phyloP scores from a whole-genome alignment of 306 rosid genomes.

The Luffa aegyptiaca region DNA sequence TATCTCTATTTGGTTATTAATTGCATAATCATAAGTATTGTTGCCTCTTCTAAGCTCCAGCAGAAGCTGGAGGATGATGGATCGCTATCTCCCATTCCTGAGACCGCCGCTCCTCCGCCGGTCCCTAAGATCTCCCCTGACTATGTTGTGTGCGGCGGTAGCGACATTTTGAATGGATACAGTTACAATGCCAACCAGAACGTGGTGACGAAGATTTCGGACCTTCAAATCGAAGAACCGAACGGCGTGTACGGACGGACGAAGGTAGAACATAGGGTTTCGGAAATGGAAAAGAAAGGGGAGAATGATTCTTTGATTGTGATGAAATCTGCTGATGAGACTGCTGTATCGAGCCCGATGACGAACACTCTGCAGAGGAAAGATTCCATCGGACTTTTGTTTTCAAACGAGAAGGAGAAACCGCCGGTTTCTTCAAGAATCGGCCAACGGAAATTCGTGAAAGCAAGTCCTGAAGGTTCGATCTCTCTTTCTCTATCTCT shows the following conservation, averaged over 20 bases:
- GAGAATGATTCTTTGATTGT: background rate
- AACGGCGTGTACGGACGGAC: background rate
- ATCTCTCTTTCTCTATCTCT: background rate
- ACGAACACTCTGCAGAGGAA: constrained; percentile 26
- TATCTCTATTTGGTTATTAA: constrained; percentile 71
- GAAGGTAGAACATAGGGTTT: background rate
- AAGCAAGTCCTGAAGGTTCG: constrained; percentile 71
- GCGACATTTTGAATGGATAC: constrained; percentile 9
- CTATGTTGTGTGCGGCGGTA: background rate
- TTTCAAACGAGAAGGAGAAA: constrained; percentile 43
- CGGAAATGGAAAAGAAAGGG: constrained; percentile 12
- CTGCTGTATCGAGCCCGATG: background rate
- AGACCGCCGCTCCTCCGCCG: background rate
- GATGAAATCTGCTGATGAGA: constrained; percentile 14
- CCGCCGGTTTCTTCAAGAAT: constrained; percentile 61
- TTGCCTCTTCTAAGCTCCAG: constrained; percentile 67
- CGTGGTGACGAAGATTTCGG: constrained; percentile 6
- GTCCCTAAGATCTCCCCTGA: constrained; percentile 7
- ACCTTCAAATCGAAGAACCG: background rate
- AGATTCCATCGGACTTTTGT: constrained; percentile 33
- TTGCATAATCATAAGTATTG: constrained; percentile 72
- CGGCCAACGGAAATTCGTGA: constrained; percentile 40
- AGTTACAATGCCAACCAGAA: constrained; percentile 14
- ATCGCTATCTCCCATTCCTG: background rate
- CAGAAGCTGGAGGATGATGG: constrained; percentile 6